These are phyloP conservation scores for Penicillium sp. DNA, from an alignment of 2,329 filamentous ascomycete genomes.

Conservation along the genomic window DNA sequence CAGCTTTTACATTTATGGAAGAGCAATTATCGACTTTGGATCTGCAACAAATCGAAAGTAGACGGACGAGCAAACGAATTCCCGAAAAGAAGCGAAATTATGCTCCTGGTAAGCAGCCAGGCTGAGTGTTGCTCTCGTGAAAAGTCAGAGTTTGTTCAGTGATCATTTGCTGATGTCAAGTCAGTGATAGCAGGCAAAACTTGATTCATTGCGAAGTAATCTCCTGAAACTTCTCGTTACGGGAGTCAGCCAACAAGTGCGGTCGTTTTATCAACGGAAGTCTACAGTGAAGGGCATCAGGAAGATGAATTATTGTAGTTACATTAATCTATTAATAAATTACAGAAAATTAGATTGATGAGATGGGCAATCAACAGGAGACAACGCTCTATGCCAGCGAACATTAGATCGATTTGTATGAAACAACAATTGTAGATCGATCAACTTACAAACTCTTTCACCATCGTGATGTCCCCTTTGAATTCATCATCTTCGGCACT, in stretches of 20 bases:
- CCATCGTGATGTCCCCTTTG: constrained; percentile 12
- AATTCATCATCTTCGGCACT: neutral
- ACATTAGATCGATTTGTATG: neutral
- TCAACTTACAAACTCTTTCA: constrained; percentile 16
- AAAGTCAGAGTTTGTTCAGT: neutral
- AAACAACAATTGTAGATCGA: neutral
- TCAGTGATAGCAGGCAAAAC: neutral
- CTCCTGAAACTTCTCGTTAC: neutral
- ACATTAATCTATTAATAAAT: neutral
- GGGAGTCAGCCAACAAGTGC: neutral
- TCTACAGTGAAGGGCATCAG: neutral
- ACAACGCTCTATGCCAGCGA: neutral
- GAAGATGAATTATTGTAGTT: neutral
- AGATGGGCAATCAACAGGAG: neutral
- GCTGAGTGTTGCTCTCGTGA: too few species aligned
- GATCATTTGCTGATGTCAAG: neutral
- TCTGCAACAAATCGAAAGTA: too few species aligned
- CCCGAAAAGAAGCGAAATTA: too few species aligned
- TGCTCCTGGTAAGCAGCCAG: neutral
- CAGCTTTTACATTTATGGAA: neutral
- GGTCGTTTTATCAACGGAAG: neutral
- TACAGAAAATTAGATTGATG: neutral
- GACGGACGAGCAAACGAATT: too few species aligned
- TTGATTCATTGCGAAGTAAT: neutral
- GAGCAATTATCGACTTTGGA: too few species aligned